A percentile compares a stretch with the other conserved stretches of the same genome.
Evolutionary conservation across 2,329 filamentous ascomycete genomes (phyloP).

Genomic region (Beauveria australis): DNA sequence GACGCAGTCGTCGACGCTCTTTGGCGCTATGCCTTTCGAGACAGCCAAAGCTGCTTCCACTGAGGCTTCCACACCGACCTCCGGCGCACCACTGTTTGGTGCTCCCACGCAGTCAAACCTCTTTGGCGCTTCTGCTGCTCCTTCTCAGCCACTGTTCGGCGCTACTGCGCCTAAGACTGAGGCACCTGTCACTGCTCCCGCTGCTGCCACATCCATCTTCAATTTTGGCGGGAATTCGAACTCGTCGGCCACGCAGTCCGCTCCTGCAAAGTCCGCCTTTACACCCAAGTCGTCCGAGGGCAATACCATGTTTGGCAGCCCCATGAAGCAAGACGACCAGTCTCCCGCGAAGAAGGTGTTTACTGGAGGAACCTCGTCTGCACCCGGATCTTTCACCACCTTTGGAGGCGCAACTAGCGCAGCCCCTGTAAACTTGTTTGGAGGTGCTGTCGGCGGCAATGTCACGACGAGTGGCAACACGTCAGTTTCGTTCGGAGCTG

Average conservation of each 20-base stretch:
- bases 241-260: slow-evolving; percentile 20
- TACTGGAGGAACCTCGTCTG: slow-evolving; percentile 15
- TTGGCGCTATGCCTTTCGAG: slow-evolving; percentile 25
- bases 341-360: slow-evolving; percentile 30
- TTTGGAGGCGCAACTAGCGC: slow-evolving; percentile 20
- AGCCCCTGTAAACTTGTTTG: slow-evolving; percentile 33
- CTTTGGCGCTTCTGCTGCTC: slow-evolving; percentile 21
- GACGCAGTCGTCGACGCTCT: slow-evolving; percentile 25
- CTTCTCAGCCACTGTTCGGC: slow-evolving; percentile 23
- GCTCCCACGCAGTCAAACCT: slow-evolving; percentile 17
- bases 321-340: slow-evolving; percentile 35
- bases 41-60: slow-evolving; percentile 14
- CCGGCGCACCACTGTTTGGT: slow-evolving; percentile 26
- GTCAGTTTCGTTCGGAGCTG: slow-evolving; percentile 30
- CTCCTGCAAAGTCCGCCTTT: slow-evolving; percentile 29
- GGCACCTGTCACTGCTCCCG: slow-evolving; percentile 13
- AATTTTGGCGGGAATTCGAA: slow-evolving; percentile 24
- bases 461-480: slow-evolving; percentile 17
- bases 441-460: slow-evolving; percentile 19
- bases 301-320: slow-evolving; percentile 31
- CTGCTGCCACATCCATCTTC: slow-evolving; percentile 23
- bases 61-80: not conserved
- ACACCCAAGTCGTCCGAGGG: slow-evolving; percentile 26
- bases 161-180: slow-evolving; percentile 18
- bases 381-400: slow-evolving; percentile 25